phyloP scores from a whole-genome alignment of 192 early-diverging fungal species.

The Coemansia sp. region DNA sequence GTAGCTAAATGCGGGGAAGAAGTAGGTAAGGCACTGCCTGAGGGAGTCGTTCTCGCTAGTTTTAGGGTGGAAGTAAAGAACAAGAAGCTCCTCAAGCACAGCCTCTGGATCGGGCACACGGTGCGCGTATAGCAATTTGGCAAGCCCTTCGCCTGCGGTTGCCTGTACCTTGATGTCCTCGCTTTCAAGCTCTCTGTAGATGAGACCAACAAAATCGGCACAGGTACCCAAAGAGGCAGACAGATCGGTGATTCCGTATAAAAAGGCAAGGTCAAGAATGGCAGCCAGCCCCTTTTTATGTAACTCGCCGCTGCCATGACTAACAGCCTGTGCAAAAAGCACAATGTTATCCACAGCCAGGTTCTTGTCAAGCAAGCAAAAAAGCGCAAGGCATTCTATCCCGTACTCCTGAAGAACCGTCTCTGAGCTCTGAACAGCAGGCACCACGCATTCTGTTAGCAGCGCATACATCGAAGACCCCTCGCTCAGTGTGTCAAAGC shows the following conservation, averaged over 20 bases:
- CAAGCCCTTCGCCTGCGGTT: slow-evolving; percentile 72
- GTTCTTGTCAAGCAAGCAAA: slow-evolving; percentile 73
- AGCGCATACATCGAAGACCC: slow-evolving; percentile 76
- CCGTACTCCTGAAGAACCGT: slow-evolving; percentile 72
- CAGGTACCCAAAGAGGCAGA: slow-evolving; percentile 43
- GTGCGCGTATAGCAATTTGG: slow-evolving; percentile 68
- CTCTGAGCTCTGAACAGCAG: slow-evolving; percentile 68
- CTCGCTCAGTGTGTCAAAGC: slow-evolving; percentile 66
- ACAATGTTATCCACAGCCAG: slow-evolving; percentile 72
- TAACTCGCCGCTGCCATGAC: slow-evolving; percentile 54
- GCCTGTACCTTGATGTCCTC: slow-evolving; percentile 64
- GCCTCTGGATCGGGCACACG: slow-evolving; percentile 51
- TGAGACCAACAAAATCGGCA: slow-evolving; percentile 47
- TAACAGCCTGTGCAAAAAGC: slow-evolving; percentile 70
- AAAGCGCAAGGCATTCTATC: slow-evolving; percentile 80
- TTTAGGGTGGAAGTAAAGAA: slow-evolving; percentile 79
- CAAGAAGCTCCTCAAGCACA: slow-evolving; percentile 68
- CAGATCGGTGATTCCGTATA: slow-evolving; percentile 55
- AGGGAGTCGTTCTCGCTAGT: slow-evolving; percentile 68
- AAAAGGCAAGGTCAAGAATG: slow-evolving; percentile 50
- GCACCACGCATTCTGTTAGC: slow-evolving; percentile 71
- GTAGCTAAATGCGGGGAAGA: slow-evolving; percentile 82
- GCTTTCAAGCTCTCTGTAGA: slow-evolving; percentile 63
- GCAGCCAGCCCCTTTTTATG: slow-evolving; percentile 73
- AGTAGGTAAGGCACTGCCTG: slow-evolving; percentile 87